Base-by-base conservation (phyloP, 208 protist species). In the Trypanosoma mega region DNA sequence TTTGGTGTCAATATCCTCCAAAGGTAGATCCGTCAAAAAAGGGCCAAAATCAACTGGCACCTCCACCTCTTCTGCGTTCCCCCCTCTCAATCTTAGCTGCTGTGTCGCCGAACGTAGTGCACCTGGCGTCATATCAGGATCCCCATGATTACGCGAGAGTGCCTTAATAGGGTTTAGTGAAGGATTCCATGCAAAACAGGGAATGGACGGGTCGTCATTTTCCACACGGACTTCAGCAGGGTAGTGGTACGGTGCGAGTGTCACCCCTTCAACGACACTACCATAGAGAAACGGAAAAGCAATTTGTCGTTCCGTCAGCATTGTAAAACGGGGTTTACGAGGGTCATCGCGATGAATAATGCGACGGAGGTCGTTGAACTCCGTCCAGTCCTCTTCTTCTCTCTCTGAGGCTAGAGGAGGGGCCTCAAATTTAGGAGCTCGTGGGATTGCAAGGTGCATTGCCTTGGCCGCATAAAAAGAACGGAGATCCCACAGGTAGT, bases 361-460 rank as follows among this genome's bases (percentile, higher is more conserved):
- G 74, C 99, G 99, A 64, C 99, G 97, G 68, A 99, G 97, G 76
- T 99, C 99, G 68, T 99, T 99, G 83, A 99, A 99, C 77, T 99
- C 99, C 68, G 99, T 99, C 98, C 98, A 99, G 79, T 99, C 98
- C 63, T 99, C 97, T 50, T 98, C 93, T 72, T 99, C 99, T 64
- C 68, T 68, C 26, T 63, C 45, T 11, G 37, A 18, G 8, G 61
- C 52, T 14, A 57, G 63, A 14, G 85, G 82, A 21, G 85, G 83
- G 1, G 86, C 71, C 72, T 94, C 81, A 71, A 98, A 98, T 71
- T 99, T 99, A 7, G 99, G 99, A 3, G 98, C 99, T 37, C 99
- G 98, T 9, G 99, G 99, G 68, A 99, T 99, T 53, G 98, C 94
- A 57, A 99, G 76, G 78, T 99, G 99, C 70, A 99, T 96, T 37